Evolutionary conservation across 805 yeast genomes (phyloP), one percentile per base, ranked within the genome.

Genomic region (Maudiozyma turicensis): DNA sequence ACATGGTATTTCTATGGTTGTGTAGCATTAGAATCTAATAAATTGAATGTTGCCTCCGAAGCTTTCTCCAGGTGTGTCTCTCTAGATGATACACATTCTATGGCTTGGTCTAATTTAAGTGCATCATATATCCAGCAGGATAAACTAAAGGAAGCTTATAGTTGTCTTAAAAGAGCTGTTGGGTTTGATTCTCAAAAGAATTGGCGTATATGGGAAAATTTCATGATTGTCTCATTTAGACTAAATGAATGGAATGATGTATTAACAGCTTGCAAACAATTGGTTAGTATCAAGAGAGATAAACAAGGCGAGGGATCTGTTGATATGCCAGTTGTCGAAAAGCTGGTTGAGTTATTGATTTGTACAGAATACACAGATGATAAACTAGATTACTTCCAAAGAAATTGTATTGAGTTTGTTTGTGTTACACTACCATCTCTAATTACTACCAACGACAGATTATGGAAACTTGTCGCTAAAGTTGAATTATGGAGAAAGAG

Each of bases 1-100:
- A 84, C 91, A 35, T 89, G 98, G 95, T 91, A 82, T 63, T 79
- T 89, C 58, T 89, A 90, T 60, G 98, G 98, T 6, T 87, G 96
- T 61, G 72, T 90, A 48, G 96, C 95, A 0, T 70, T 93, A 45
- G 96, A 88, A 60, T 65, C 79, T 11, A 74, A 69, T 7, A 80
- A 83, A 56, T 86, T 76, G 69, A 84, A 81, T 28, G 66, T 85
- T 42, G 95, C 97, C 0, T 82, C 95, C 0, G 95, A 86, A 61
- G 96, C 96, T 0, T 90, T 93, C 63, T 83, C 95, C 0, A 74
- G 97, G 58, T 88, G 96, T 69, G 90, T 89, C 33, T 72, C 95
- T 0, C 63, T 90, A 38, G 96, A 89, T 63, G 95, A 86, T 28
- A 75, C 82, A 0, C 88, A 81, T 58, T 73, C 90, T 1, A 80